Conservation (phyloP, 2,329 filamentous ascomycete species). For the Fusarium robinianum region DNA sequence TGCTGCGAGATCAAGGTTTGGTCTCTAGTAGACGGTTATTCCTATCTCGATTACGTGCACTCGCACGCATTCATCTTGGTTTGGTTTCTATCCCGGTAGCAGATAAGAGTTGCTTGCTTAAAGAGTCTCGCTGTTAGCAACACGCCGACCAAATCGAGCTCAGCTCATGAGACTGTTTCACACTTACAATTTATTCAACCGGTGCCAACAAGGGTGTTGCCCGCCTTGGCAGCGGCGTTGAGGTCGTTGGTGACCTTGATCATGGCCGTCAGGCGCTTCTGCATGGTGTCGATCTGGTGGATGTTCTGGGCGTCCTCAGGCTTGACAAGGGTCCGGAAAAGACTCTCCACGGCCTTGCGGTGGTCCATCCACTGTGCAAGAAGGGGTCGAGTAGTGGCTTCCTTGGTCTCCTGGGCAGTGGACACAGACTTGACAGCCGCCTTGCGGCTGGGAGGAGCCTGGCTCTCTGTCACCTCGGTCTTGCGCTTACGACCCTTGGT, state of each 20-base stretch:
- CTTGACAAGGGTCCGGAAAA: conserved; percentile 55
- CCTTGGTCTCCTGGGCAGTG: conserved; percentile 40
- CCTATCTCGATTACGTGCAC: conserved; percentile 30
- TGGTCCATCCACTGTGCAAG: conserved; percentile 64
- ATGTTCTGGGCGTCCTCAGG: conserved; percentile 58
- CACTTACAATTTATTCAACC: conserved; percentile 40
- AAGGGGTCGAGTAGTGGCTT: conserved; percentile 46
- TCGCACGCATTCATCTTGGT: conserved; percentile 28
- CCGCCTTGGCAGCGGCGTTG: conserved; percentile 31
- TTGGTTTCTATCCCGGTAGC: conserved; percentile 30
- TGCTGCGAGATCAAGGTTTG: conserved; percentile 30
- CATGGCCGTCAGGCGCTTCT: conserved; percentile 57
- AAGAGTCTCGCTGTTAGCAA: conserved; percentile 12
- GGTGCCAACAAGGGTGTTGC: conserved; percentile 36
- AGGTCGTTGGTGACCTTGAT: conserved; percentile 51
- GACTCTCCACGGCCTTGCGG: conserved; percentile 64
- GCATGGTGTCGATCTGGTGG: conserved; percentile 57
- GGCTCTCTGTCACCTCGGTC: conserved; percentile 53
- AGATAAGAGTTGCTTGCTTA: conserved; percentile 31
- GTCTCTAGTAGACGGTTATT: conserved; percentile 31
- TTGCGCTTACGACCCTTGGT: conserved; percentile 63
- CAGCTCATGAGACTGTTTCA: no score
- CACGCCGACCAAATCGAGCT: no score
- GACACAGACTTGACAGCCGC: conserved; percentile 49
- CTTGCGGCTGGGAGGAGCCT: conserved; percentile 52